Percentiles rank a stretch among this genome's conserved stretches.
phyloP scores from a whole-genome alignment of 305 asterid species.

The Solanum hybrid region DNA sequence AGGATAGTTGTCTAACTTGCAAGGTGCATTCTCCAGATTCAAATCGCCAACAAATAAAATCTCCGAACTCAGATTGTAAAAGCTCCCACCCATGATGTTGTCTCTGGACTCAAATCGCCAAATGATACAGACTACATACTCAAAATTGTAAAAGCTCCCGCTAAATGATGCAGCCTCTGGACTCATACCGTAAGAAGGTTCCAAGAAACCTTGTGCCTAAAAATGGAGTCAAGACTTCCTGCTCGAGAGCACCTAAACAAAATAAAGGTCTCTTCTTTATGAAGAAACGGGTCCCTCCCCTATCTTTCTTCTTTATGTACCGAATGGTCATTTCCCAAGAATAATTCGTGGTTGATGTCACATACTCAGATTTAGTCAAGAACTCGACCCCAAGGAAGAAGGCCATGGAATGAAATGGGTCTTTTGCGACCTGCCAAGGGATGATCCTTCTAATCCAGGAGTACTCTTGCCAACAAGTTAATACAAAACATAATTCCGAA shows the following conservation, averaged over 20 bases:
- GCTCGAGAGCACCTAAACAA: neutral
- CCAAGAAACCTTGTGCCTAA: neutral
- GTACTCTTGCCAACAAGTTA: neutral
- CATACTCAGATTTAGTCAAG: neutral
- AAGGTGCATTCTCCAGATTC: neutral
- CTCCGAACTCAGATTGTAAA: neutral
- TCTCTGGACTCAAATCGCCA: neutral
- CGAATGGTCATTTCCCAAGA: neutral
- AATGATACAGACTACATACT: neutral
- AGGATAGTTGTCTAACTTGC: neutral
- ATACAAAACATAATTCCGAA: neutral
- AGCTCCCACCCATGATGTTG: neutral
- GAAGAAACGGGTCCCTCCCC: neutral
- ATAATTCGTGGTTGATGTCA: neutral
- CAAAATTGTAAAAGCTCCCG: neutral
- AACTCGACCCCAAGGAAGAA: neutral
- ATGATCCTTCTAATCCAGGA: neutral
- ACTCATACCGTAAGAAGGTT: neutral
- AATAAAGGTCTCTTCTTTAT: neutral
- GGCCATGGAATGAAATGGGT: neutral
- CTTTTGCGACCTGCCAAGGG: neutral
- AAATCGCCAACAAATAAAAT: neutral
- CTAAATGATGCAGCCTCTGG: neutral
- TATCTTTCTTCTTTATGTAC: neutral
- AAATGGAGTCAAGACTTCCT: neutral